These are phyloP conservation scores for Starmerella apis DNA, from an alignment of 805 yeast genomes.

Conservation along the genomic window DNA sequence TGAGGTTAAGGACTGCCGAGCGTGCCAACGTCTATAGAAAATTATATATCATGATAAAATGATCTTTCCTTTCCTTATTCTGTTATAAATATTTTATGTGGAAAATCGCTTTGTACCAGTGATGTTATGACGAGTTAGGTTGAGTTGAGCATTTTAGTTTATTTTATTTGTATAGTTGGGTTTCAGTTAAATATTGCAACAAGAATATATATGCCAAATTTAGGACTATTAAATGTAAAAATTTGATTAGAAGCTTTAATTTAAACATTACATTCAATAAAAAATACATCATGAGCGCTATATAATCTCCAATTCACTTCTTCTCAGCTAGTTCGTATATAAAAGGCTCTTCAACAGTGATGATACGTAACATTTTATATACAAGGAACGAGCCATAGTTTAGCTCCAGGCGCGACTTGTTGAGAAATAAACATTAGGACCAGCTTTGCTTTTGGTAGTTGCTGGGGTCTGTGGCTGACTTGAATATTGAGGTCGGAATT, in stretches of 20 bases:
- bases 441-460: neutral
- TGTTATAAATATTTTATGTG: neutral
- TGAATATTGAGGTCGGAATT: neutral
- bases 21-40: constrained; percentile 22
- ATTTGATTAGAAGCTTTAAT: neutral
- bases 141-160: too few species aligned
- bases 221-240: too few species aligned
- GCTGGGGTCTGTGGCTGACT: neutral
- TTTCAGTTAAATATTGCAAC: too few species aligned
- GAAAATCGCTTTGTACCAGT: neutral
- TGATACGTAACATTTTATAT: too few species aligned
- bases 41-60: too few species aligned
- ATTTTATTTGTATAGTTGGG: too few species aligned
- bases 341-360: too few species aligned
- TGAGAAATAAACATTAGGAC: neutral
- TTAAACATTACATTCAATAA: neutral
- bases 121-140: too few species aligned
- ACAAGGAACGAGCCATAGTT: neutral
- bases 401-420: constrained; percentile 1
- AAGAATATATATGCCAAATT: too few species aligned
- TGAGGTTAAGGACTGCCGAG: constrained; percentile 25
- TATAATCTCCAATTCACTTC: too few species aligned
- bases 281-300: too few species aligned
- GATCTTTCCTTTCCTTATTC: neutral
- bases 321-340: too few species aligned